Percentiles rank a stretch among this genome's conserved stretches.
These are phyloP conservation scores for Fraxinus latifolia DNA, from an alignment of 305 asterid species.

Conservation along the genomic window DNA sequence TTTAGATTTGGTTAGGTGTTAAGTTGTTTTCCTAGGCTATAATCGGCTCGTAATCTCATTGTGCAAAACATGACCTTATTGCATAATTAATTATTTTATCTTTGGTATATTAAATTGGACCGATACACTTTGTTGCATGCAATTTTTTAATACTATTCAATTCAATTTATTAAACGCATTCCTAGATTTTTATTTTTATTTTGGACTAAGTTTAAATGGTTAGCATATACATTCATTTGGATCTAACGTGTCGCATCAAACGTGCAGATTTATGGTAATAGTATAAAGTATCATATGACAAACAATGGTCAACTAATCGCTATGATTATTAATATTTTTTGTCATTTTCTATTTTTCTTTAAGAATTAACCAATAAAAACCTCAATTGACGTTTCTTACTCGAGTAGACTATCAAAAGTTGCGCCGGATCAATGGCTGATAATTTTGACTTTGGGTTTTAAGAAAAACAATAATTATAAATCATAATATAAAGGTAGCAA, in stretches of 20 bases:
- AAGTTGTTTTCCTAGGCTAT: not conserved
- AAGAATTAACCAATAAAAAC: not conserved
- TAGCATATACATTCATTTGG: constrained; percentile 10
- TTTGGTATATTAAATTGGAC: not conserved
- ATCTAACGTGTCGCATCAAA: constrained; percentile 22
- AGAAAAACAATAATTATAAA: not conserved
- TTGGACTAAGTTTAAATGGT: not conserved
- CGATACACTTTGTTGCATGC: not conserved
- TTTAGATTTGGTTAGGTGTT: not conserved
- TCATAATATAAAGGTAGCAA: not conserved
- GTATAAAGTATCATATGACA: constrained; percentile 3
- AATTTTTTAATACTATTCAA: not conserved
- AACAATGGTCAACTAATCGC: constrained; percentile 22
- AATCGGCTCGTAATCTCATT: not conserved
- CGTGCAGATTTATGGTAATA: constrained; percentile 29
- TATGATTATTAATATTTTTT: constrained; percentile 1
- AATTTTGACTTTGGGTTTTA: not conserved
- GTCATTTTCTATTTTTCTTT: constrained; percentile 17
- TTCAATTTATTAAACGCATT: not conserved
- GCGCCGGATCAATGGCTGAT: not conserved
- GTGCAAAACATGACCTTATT: not conserved
- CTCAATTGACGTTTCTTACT: not conserved
- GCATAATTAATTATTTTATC: not conserved
- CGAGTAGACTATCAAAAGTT: not conserved
- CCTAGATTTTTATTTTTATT: not conserved